phyloP scores from a whole-genome alignment of 176 grass and related monocot species.

The Rhynchospora breviuscula region DNA sequence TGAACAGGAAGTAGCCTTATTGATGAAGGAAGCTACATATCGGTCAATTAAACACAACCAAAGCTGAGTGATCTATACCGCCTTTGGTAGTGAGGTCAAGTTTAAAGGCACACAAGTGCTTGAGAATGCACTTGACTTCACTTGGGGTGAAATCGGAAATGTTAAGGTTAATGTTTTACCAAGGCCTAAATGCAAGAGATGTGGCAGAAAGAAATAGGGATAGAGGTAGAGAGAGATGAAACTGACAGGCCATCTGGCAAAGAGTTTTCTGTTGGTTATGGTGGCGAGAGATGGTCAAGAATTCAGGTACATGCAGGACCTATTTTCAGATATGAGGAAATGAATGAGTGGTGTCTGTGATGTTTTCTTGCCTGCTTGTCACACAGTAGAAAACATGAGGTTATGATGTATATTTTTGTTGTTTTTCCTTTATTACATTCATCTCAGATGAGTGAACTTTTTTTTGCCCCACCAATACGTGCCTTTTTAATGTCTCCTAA shows the following conservation, averaged over 20 bases:
- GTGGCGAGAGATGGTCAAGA: not conserved
- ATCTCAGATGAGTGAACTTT: not conserved
- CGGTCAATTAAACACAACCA: not conserved
- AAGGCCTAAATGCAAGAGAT: slow-evolving; percentile 28
- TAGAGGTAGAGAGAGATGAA: slow-evolving; percentile 25
- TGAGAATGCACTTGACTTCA: not conserved
- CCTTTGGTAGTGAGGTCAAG: not conserved
- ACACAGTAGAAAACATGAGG: not conserved
- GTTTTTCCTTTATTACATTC: not conserved
- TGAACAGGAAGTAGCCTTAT: not conserved
- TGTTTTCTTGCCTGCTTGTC: not conserved
- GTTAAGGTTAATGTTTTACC: slow-evolving; percentile 29
- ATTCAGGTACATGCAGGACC: slow-evolving; percentile 9
- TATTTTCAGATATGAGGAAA: not conserved
- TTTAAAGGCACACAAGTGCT: not conserved
- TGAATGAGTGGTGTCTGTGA: not conserved
- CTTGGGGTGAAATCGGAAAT: slow-evolving; percentile 24
- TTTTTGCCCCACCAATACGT: not conserved
- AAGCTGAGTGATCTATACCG: not conserved
- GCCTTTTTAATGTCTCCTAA: not conserved
- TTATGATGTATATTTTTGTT: not conserved
- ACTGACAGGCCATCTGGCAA: slow-evolving; percentile 23
- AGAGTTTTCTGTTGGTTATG: slow-evolving; percentile 28
- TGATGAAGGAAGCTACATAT: not conserved
- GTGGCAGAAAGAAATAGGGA: slow-evolving; percentile 23